Base-by-base conservation (phyloP, 805 yeast species). In the Zygotorulaspora chibaensis region DNA sequence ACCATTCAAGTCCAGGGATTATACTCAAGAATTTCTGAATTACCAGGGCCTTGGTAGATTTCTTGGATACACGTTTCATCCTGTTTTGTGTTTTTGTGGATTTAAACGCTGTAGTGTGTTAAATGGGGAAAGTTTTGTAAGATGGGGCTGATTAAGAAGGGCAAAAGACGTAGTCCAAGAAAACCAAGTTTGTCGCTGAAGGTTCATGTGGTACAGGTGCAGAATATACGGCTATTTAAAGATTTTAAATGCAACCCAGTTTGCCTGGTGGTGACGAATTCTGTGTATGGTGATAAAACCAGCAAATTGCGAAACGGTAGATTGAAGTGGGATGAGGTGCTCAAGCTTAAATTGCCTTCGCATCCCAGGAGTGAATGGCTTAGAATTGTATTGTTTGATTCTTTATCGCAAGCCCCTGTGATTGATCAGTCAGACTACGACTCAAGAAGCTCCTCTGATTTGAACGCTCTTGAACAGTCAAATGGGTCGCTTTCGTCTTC, bases 301-400 rank as follows among this genome's bases (percentile, higher is more conserved):
- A 47, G 46, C 12, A 59, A 52, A 37, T 43, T 55, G 42, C 57
- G 51, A 38, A 52, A 56, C 33, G 52, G 59, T 2, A 48, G 43
- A 30, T 50, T 57, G 11, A 47, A 43, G 25, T 63, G 66, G 65
- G 52, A 61, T 31, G 60, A 62, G 38, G 45, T 46, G 1, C 39
- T 64, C 25, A 61, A 59, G 43, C 39, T 64, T 35, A 58, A 54
- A 37, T 43, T 64, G 26, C 65, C 68, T 2, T 46, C 33, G 31
- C 40, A 50, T 33, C 63, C 66, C 8, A 49, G 45, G 3, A 58
- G 63, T 8, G 61, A 63, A 43, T 46, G 59, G 51, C 30, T 64
- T 20, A 45, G 67, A 35, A 39, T 62, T 25, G 56, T 63, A 4
- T 50, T 64, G 8, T 64, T 61, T 44, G 68, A 64, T 47, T 58